Evolutionary conservation across 2,329 filamentous ascomycete species (phyloP), one percentile per base, ranked within the genome.

Genomic region (Aureobasidium sp.): DNA sequence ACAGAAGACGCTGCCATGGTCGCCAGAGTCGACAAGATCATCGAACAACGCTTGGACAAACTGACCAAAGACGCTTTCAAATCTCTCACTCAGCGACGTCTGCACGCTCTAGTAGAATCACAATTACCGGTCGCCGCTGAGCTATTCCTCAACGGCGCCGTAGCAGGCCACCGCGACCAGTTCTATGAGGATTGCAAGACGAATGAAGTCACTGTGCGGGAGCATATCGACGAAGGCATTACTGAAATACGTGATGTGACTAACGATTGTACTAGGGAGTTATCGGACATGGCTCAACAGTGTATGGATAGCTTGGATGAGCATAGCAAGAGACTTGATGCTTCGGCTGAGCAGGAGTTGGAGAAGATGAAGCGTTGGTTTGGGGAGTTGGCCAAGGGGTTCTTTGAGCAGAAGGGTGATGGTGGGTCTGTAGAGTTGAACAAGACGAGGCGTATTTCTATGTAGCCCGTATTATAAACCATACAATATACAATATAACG

Each of bases 101-200:
- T 59, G 2, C 16, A 49, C 41, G 11, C 27, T 25, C 32, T 59
- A 10, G 55, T 59, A 5, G 55, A 59, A 6, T 16, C 44, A 3
- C 55, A 42, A 50, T 27, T 59, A 3, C 55, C 55, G 5, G 2
- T 59, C 0, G 55, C 55, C 4, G 45, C 55, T 11, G 55, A 59
- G 1, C 16, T 59, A 3, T 25, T 59, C 21, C 55, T 59, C 10
- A 39, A 50, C 9, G 45, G 45, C 8, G 55, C 55, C 25, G 36
- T 59, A 10, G 55, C 27, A 13, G 25, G 21, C 27, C 37, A 59
- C 6, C 55, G 55, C 36, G 55, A 59, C 34, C 44, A 36, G 11
- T 59, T 50, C 11, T 50, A 59, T 27, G 55, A 59, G 11, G 55
- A 59, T 3, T 59, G 55, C 25, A 39, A 59, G 27, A 29, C 27